Conservation (phyloP, 805 yeast species). For the Kuraishia cidri region DNA sequence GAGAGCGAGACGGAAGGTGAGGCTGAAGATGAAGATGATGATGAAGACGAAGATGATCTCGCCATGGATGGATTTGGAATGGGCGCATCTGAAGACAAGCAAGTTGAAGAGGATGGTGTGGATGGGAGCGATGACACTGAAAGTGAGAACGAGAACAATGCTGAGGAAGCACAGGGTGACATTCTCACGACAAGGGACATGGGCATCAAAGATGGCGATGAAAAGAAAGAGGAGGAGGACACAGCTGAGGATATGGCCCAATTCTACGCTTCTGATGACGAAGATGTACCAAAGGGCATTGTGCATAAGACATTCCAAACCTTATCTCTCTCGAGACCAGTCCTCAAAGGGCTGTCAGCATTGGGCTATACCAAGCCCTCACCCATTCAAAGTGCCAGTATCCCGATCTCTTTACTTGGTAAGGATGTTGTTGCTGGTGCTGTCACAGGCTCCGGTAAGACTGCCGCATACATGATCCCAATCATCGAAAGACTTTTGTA, state of each 20-base stretch:
- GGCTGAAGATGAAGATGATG: slow-evolving; percentile 30
- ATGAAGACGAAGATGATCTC: slow-evolving; percentile 21
- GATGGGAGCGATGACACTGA: slow-evolving; percentile 23
- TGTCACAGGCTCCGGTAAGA: slow-evolving; percentile 98
- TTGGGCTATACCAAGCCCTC: slow-evolving; percentile 86
- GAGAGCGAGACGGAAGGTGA: slow-evolving; percentile 24
- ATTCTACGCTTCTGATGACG: slow-evolving; percentile 56
- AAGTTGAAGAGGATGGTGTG: slow-evolving; percentile 14
- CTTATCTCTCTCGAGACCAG: slow-evolving; percentile 81
- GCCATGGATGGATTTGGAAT: slow-evolving; percentile 28
- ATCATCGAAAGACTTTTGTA: slow-evolving; percentile 85
- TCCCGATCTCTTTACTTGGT: slow-evolving; percentile 89
- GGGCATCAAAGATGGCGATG: slow-evolving; percentile 9
- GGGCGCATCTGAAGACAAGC: slow-evolving; percentile 23
- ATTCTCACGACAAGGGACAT: too few relatives aligned
- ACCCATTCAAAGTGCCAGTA: slow-evolving; percentile 88
- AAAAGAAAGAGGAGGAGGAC: slow-evolving; percentile 30
- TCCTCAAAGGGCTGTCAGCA: slow-evolving; percentile 71
- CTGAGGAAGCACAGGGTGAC: slow-evolving; percentile 14
- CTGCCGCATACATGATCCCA: slow-evolving; percentile 97
- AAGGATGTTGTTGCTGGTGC: slow-evolving; percentile 99
- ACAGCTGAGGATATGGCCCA: slow-evolving; percentile 77
- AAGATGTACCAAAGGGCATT: slow-evolving; percentile 33
- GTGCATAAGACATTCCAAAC: slow-evolving; percentile 63
- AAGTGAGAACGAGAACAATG: slow-evolving; percentile 14